phyloP scores from a whole-genome alignment of 1,139 yeast species.

The Debaryomyces nepalensis region DNA sequence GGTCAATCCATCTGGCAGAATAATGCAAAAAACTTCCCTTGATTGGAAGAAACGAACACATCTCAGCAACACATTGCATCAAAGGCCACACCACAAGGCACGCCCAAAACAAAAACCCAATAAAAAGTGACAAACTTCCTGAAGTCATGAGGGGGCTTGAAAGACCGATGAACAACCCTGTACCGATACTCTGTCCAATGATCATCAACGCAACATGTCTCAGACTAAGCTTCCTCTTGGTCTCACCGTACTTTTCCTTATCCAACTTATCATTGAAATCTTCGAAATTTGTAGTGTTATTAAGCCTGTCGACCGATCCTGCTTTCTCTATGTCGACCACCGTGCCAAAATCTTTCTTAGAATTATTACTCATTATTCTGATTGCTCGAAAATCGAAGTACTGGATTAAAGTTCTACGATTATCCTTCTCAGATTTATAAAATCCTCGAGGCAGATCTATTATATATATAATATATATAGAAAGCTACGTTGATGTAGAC shows the following conservation, averaged over 20 bases:
- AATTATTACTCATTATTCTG: background rate
- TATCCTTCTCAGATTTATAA: background rate
- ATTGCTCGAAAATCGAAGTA: background rate
- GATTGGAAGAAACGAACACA: slow-evolving; percentile 46
- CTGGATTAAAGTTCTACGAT: background rate
- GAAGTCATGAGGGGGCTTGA: slow-evolving; percentile 38
- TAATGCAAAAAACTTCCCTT: slow-evolving; percentile 44
- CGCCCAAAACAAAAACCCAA: slow-evolving; percentile 42
- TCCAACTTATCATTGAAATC: slow-evolving; percentile 41
- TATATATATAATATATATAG: background rate
- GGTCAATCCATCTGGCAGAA: slow-evolving; percentile 45
- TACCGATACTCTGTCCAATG: slow-evolving; percentile 56
- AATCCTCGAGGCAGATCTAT: too few species aligned
- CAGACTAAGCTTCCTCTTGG: slow-evolving; percentile 43
- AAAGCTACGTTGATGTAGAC: too few species aligned
- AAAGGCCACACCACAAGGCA: slow-evolving; percentile 43
- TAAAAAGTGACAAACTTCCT: slow-evolving; percentile 43
- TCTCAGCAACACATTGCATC: slow-evolving; percentile 46
- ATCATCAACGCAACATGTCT: slow-evolving; percentile 55
- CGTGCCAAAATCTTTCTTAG: slow-evolving; percentile 15
- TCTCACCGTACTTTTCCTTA: slow-evolving; percentile 37
- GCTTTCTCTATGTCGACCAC: slow-evolving; percentile 31
- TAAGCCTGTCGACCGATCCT: slow-evolving; percentile 22
- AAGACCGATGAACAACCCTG: slow-evolving; percentile 50
- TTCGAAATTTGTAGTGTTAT: slow-evolving; percentile 25